These are phyloP conservation scores for Baeospora myosura DNA, from an alignment of 1,284 basidiomycete species.

Conservation along the genomic window DNA sequence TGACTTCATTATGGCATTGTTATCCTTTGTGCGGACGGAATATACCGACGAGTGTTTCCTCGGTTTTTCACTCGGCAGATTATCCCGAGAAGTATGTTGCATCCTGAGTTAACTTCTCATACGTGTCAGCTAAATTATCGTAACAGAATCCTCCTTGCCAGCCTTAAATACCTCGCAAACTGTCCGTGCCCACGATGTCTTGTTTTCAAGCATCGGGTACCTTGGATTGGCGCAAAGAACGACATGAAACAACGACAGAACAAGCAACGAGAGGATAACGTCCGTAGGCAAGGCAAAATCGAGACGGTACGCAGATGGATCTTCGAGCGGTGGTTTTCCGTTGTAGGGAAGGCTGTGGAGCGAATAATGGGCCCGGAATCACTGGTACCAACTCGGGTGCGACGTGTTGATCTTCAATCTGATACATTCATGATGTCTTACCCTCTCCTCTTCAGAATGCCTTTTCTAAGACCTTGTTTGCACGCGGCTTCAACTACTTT, in stretches of 20 bases:
- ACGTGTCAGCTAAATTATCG: background rate
- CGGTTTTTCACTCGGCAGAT: background rate
- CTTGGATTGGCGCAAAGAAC: background rate
- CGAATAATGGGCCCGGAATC: background rate
- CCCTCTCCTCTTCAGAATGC: slow-evolving; percentile 2
- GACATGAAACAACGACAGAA: background rate
- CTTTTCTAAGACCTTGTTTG: background rate
- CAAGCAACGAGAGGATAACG: background rate
- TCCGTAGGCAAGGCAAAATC: background rate
- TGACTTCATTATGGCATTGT: background rate
- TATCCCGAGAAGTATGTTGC: slow-evolving; percentile 1
- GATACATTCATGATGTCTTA: background rate
- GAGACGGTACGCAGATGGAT: background rate
- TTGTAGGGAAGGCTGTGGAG: background rate
- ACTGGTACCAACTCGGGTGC: background rate
- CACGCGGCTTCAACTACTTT: background rate
- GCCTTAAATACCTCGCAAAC: background rate
- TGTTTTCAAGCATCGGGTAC: too few species aligned
- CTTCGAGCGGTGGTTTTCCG: background rate
- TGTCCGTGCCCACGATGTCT: background rate
- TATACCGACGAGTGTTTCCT: background rate
- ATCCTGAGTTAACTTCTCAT: background rate
- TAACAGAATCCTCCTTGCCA: background rate
- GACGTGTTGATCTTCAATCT: background rate
- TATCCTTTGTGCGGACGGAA: background rate